Evolutionary conservation across 768 basidiomycete species (phyloP), one percentile per base, ranked within the genome.

Genomic region (Boletus subparvulus): DNA sequence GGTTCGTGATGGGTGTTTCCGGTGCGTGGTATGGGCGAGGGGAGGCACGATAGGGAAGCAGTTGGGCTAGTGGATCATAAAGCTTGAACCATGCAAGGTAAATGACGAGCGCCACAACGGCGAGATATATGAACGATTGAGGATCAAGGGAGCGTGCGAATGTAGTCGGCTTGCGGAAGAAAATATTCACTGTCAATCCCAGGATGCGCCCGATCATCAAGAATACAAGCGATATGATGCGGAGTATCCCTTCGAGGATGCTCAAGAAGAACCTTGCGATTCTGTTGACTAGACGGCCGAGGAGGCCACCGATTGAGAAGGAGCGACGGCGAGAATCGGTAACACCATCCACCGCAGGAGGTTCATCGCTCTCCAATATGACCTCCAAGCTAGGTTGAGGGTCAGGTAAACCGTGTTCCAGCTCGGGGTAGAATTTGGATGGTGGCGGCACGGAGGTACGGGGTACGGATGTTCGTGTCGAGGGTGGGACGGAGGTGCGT

Each of bases 321-420:
- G 68, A 54, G 19, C 64, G 55, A 56, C 21, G 55, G 45, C 30
- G 55, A 46, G 57, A 37, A 37, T 66, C 61, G 50, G 65, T 49
- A 28, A 69, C 45, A 41, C 69, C 72, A 47, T 65, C 64, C 54
- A 72, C 66, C 16, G 48, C 51, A 17, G 68, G 65, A 28, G 71
- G 77, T 65, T 88, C 87, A 4, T 90, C 83, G 30, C 77, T 75
- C 74, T 90, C 89, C 6, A 80, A 76, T 63, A 90, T 87, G 9
- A 85, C 81, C 24, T 81, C 73, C 28, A 90, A 77, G 3, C 82
- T 80, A 60, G 79, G 76, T 55, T 83, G 82, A 32, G 77, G 70
- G 26, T 81, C 76, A 37, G 67, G 60, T 8, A 69, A 65, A 11
- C 64, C 56, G n/a, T 73, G 63, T 14, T 69, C 52, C 8, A 58